Evolutionary conservation across 1,139 yeast genomes (phyloP).

Genomic region (Candida sp.): DNA sequence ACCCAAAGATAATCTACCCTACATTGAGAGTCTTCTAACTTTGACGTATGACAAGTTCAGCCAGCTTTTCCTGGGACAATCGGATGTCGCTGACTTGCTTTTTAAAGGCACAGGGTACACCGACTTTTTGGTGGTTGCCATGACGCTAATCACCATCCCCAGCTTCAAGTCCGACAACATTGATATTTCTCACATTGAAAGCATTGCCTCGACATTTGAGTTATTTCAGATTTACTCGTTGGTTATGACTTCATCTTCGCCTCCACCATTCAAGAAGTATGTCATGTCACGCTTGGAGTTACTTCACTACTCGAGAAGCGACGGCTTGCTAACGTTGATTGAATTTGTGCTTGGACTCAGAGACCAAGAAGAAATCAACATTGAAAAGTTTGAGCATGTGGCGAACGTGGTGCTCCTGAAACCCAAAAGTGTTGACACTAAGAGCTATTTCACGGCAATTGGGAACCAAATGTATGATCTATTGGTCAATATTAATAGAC

Average conservation of each 20-base stretch:
- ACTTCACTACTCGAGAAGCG: conserved; percentile 53
- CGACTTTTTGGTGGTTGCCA: conserved; percentile 62
- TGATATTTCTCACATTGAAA: conserved; percentile 17
- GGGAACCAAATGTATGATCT: conserved; percentile 64
- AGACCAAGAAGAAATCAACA: conserved; percentile 70
- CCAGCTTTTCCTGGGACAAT: conserved; percentile 33
- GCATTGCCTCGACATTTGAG: conserved; percentile 62
- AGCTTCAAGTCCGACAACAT: conserved; percentile 19
- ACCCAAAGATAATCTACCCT: conserved; percentile 10
- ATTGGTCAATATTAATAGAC: conserved; percentile 63
- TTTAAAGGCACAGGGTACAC: conserved; percentile 74
- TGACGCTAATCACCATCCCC: conserved; percentile 55
- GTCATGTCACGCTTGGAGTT: conserved; percentile 51
- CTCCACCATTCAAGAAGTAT: conserved; percentile 43
- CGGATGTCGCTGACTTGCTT: conserved; percentile 61
- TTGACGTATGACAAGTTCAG: conserved; percentile 38
- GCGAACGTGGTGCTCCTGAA: conserved; percentile 63
- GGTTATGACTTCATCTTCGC: conserved; percentile 46
- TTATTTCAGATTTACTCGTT: conserved; percentile 59
- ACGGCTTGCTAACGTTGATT: conserved; percentile 73
- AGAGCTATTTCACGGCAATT: conserved; percentile 55
- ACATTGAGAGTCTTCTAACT: conserved; percentile 29
- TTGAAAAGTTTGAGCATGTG: conserved; percentile 68
- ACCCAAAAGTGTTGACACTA: conserved; percentile 54
- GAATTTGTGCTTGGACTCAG: conserved; percentile 82